Base-by-base conservation (phyloP, 2,329 filamentous ascomycete genomes). In the Lasiodiplodia gonubiensis region DNA sequence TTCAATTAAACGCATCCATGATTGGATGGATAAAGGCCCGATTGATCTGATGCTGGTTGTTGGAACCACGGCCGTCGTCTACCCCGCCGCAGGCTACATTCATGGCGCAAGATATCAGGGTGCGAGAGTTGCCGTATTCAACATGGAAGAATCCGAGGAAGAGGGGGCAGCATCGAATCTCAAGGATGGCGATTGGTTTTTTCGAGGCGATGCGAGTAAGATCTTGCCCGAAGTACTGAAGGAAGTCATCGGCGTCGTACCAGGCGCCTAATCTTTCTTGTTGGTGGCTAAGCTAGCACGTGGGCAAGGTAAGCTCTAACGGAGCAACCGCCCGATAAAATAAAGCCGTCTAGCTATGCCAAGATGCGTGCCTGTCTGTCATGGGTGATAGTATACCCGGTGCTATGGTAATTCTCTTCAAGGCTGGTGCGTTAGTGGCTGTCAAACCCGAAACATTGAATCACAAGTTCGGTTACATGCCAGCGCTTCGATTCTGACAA, bases 161-260 rank as follows among this genome's bases (percentile, higher is more conserved):
- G 71, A 70, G 48, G 48, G 54, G 11, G 68, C 64, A 4, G 46
- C 70, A 16, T 52, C 70, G 5, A 76, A 76, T 0, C 72, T 87
- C 55, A 74, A 78, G 33, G 74, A 82, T 1, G 74, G 78, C 2
- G 87, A 89, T 73, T 89, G 86, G 82, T 83, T 87, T 70, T 89
- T 89, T 73, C 77, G 85, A 55, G 87, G 87, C 0, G 87, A 89
- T 80, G 86, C 86, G 3, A 83, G 81, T 48, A 77, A 78, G 37
- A 77, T 88, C 64, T 73, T 89, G 46, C 86, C 86, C 0, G 79
- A 84, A 71, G 81, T 89, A 66, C 72, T 73, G 33, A 66, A 59
- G 52, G 69, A 68, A 14, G 60, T 69, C 23, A 55, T 71, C 23
- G 59, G 59, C 8, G 21, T 49, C 18, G 27, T 57, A 18, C 63